Percentiles rank a stretch among this genome's conserved stretches.
Conservation (phyloP, 192 early-diverging fungal genomes). For the Dissophora ornata region DNA sequence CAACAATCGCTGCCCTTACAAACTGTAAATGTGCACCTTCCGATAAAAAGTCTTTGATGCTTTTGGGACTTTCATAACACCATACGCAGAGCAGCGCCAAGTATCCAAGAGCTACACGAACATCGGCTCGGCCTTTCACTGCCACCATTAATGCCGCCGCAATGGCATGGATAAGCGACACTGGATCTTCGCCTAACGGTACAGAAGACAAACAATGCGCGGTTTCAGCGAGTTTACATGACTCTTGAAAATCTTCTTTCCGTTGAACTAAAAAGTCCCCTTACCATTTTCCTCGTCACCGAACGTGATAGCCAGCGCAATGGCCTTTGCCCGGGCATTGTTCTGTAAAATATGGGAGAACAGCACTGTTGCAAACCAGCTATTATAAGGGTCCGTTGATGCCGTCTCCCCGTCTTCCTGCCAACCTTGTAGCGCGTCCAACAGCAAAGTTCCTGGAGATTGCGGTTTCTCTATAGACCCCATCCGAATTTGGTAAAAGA, state of each 20-base stretch:
- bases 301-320: constrained; percentile 78
- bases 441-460: constrained; percentile 90
- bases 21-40: constrained; percentile 93
- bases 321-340: constrained; percentile 80
- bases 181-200: constrained; percentile 71
- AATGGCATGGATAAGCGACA: constrained; percentile 91
- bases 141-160: constrained; percentile 79
- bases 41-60: constrained; percentile 85
- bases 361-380: constrained; percentile 90
- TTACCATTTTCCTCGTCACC: constrained; percentile 79
- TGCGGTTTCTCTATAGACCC: constrained; percentile 73
- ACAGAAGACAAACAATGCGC: neutral
- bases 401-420: constrained; percentile 59
- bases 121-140: constrained; percentile 70
- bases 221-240: neutral
- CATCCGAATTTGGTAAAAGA: too few relatives aligned
- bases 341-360: constrained; percentile 83
- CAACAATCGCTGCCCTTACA: too few relatives aligned
- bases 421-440: constrained; percentile 84
- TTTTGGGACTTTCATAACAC: constrained; percentile 84
- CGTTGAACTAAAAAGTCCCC: too few relatives aligned
- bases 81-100: constrained; percentile 85
- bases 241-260: too few relatives aligned
- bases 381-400: constrained; percentile 79
- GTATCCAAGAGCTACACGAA: constrained; percentile 81